Conservation (phyloP, 805 yeast species). For the Sugiyamaella americana region DNA sequence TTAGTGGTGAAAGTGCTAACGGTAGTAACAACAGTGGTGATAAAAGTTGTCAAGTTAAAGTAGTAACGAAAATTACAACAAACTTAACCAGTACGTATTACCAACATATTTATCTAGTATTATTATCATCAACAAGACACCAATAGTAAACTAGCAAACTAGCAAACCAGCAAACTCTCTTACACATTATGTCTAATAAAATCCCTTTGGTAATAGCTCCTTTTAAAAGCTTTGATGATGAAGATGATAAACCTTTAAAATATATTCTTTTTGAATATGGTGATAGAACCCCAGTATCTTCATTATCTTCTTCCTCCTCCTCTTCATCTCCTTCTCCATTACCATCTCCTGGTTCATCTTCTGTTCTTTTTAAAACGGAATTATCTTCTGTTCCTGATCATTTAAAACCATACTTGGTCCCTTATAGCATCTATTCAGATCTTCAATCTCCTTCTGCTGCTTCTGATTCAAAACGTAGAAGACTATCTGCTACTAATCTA, state of each 20-base stretch:
- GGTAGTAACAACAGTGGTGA: no score
- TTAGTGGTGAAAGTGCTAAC: no score
- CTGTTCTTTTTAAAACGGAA: slow-evolving; percentile 6
- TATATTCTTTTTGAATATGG: not conserved
- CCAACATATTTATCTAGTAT: no score
- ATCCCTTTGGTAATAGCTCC: not conserved
- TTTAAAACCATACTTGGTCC: slow-evolving; percentile 9
- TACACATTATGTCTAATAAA: not conserved
- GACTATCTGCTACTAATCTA: not conserved
- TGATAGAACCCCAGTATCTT: not conserved
- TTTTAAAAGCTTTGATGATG: not conserved
- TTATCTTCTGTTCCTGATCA: slow-evolving; percentile 13
- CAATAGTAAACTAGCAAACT: no score
- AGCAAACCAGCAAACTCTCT: no score
- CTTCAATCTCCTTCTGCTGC: not conserved
- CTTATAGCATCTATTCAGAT: slow-evolving; percentile 13
- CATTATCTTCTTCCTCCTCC: not conserved
- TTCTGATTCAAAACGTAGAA: not conserved
- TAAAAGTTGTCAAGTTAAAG: no score
- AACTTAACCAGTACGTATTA: no score
- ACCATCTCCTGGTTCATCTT: not conserved
- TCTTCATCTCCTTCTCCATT: not conserved
- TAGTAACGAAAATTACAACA: no score
- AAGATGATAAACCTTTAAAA: not conserved
- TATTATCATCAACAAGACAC: no score